A percentile compares a stretch with the other conserved stretches of the same genome.
These are phyloP conservation scores for Cryphonectria japonica DNA, from an alignment of 2,329 filamentous ascomycete species.

Conservation along the genomic window DNA sequence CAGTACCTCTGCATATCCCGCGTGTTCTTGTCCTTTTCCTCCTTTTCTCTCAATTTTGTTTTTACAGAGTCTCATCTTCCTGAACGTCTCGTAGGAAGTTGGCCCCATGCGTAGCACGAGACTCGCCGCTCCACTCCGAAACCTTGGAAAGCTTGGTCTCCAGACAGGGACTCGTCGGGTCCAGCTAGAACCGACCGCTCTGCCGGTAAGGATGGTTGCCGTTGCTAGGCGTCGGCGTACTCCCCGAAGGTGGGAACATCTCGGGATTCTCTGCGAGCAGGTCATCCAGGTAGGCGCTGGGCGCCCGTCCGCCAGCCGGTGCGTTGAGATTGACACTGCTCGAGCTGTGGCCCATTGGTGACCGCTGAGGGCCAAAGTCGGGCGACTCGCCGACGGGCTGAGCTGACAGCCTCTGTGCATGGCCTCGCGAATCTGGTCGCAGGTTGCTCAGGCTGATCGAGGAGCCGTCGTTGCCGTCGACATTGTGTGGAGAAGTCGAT, in stretches of 20 bases:
- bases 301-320: slow-evolving; percentile 71
- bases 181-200: slow-evolving; percentile 31
- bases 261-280: slow-evolving; percentile 76
- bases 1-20: background rate
- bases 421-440: slow-evolving; percentile 60
- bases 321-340: slow-evolving; percentile 71
- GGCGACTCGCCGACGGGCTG: slow-evolving; percentile 70
- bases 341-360: slow-evolving; percentile 53
- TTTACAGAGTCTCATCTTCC: slow-evolving; percentile 13
- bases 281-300: slow-evolving; percentile 89
- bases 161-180: slow-evolving; percentile 18
- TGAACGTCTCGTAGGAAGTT: background rate
- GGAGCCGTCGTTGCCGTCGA: slow-evolving; percentile 48
- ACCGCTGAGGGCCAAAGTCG: slow-evolving; percentile 50
- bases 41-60: background rate
- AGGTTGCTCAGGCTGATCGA: slow-evolving; percentile 66
- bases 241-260: slow-evolving; percentile 48
- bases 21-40: background rate
- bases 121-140: slow-evolving; percentile 26
- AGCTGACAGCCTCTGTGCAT: slow-evolving; percentile 48
- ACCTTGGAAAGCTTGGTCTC: slow-evolving; percentile 28
- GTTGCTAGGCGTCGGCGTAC: slow-evolving; percentile 34
- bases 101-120: background rate
- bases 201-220: slow-evolving; percentile 30
- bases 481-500: slow-evolving; percentile 56